Base-by-base conservation (phyloP, 305 asterid species). In the Fraxinus greggii region DNA sequence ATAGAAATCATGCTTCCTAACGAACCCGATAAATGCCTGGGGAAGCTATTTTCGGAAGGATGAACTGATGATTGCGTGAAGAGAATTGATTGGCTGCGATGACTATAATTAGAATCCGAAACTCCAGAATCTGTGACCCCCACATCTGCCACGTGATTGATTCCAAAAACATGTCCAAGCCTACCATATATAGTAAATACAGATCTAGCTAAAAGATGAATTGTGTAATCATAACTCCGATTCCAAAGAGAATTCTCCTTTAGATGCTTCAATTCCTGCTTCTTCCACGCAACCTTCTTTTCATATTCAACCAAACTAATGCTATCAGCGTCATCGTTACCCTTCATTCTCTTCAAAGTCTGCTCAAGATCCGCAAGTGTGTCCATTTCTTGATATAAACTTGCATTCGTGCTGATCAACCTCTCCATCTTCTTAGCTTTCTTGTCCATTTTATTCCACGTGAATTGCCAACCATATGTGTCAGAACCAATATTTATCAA, bases 351-450 rank as follows among this genome's bases (percentile, higher is more conserved):
- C 90, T 86, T 92, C 89, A 91, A 80, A 3, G 90, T 87, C 84
- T 89, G 95, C 51, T 95, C 98, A 74, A 92, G 92, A 78, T 95
- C 99, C 0, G 92, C 91, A 69, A 95, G 93, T 5, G 88, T 83
- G 79, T 93, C 98, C 95, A 93, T 89, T 87, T 92, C 98, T 78
- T 91, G 95, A 80, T 90, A 92, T 85, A 95, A 82, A 84, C 88
- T 90, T 32, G 90, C 86, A 80, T 90, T 95, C 13, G 80, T 48
- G 6, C 78, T 33, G 13, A 92, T 86, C 82, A 90, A 87, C 3
- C 90, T 85, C 65, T 91, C 97, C 97, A 95, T 91, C 84, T 92
- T 95, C 89, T 90, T 90, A 26, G 87, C 87, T 81, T 93, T 95
- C 79, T 85, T 84, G 70, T 89, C 97, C 98, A 93, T 93, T 86